Conservation (phyloP, 768 basidiomycete genomes). For the Mycena epipterygia region DNA sequence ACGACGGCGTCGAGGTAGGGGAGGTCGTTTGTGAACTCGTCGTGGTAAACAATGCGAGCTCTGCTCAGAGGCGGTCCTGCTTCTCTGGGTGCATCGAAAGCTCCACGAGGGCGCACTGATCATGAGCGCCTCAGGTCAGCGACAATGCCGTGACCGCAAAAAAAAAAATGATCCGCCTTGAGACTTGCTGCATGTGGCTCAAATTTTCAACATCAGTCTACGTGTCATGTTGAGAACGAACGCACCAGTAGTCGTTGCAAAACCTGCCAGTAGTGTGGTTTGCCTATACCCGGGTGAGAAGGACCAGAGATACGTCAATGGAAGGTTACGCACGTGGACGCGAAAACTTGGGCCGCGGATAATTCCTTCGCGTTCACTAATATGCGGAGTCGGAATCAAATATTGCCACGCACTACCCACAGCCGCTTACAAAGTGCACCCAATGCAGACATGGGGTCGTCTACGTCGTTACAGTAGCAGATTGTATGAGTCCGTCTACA, state of each 20-base stretch:
- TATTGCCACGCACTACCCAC: background rate
- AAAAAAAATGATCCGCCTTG: conserved; percentile 5
- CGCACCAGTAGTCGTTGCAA: conserved; percentile 12
- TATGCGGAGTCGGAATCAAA: background rate
- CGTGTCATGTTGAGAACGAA: background rate
- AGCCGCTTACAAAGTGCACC: conserved; percentile 1
- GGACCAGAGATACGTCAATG: background rate
- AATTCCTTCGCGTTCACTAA: conserved; percentile 20
- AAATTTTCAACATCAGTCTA: background rate
- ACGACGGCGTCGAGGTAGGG: conserved; percentile 35
- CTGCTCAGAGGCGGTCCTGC: conserved; percentile 17
- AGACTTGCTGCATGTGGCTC: background rate
- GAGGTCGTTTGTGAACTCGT: conserved; percentile 18
- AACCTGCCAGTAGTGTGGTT: conserved; percentile 22
- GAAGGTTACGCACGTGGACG: background rate
- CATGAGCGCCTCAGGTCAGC: background rate
- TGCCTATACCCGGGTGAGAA: background rate
- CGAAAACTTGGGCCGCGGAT: conserved; percentile 3
- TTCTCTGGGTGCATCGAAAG: conserved; percentile 14
- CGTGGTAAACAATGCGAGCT: conserved; percentile 13
- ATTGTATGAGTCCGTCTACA: background rate
- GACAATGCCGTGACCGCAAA: background rate
- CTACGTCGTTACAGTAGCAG: background rate
- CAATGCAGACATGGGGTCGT: background rate
- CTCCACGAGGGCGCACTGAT: conserved; percentile 17